These are phyloP conservation scores for Apiotrichum laibachii DNA, from an alignment of 1,284 basidiomycete species.

Conservation along the genomic window DNA sequence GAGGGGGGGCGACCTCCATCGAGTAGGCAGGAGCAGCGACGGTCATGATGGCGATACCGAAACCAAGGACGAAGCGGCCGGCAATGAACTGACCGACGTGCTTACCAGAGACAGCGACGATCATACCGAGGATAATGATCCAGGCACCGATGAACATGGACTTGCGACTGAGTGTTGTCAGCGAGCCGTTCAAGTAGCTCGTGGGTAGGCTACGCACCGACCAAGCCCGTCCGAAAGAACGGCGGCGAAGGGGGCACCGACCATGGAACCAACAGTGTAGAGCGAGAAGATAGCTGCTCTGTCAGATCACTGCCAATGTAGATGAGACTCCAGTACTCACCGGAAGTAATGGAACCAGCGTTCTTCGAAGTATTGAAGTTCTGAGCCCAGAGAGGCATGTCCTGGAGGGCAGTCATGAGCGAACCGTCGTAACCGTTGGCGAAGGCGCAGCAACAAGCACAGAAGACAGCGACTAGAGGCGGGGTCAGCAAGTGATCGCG, in stretches of 20 bases:
- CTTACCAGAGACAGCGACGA: constrained; percentile 37
- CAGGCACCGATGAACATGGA: constrained; percentile 57
- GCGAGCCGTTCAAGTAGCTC: too few species aligned
- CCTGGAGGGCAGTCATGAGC: constrained; percentile 17
- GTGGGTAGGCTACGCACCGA: constrained; percentile 11
- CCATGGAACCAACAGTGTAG: constrained; percentile 31
- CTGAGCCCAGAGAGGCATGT: constrained; percentile 32
- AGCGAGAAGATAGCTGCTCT: constrained; percentile 25
- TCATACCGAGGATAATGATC: constrained; percentile 52
- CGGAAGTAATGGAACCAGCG: constrained; percentile 24
- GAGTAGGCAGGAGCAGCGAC: constrained; percentile 57
- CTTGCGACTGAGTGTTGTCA: constrained; percentile 49
- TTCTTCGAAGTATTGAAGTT: constrained; percentile 23
- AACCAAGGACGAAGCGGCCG: constrained; percentile 51
- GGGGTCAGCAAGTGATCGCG: not conserved
- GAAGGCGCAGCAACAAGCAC: constrained; percentile 34
- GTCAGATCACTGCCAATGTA: not conserved
- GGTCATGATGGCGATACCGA: constrained; percentile 49
- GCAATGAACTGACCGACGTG: constrained; percentile 39
- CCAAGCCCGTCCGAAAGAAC: constrained; percentile 52
- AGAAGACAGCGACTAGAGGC: constrained; percentile 28
- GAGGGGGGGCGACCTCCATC: constrained; percentile 61
- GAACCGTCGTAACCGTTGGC: constrained; percentile 39
- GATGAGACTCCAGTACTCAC: not conserved
- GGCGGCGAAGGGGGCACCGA: constrained; percentile 23